Evolutionary conservation across 352 stramenopile genomes (phyloP).

Genomic region (Discostella stelligera): DNA sequence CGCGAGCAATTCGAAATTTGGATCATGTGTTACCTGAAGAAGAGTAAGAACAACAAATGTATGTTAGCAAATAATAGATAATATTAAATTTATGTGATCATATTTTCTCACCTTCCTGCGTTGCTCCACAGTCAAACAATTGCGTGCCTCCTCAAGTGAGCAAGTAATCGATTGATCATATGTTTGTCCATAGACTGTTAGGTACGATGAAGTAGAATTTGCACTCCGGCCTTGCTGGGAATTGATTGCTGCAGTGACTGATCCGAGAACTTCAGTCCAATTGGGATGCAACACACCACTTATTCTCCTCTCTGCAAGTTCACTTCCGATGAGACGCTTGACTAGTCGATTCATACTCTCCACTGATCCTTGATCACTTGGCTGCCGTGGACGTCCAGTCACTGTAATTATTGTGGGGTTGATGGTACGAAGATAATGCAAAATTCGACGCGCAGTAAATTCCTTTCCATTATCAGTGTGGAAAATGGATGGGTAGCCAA

Average conservation of each 20-base stretch:
- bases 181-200: neutral
- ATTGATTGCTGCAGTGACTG: neutral
- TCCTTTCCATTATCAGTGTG: conserved; percentile 21
- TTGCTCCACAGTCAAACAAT: neutral
- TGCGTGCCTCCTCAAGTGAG: neutral
- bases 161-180: neutral
- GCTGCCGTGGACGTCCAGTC: neutral
- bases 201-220: neutral
- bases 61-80: no score
- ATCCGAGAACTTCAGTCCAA: neutral
- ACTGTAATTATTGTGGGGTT: neutral
- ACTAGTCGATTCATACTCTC: neutral
- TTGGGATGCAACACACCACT: neutral
- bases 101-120: neutral
- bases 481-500: conserved; percentile 16
- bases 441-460: conserved; percentile 1
- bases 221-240: no score
- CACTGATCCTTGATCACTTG: neutral
- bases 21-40: neutral
- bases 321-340: neutral
- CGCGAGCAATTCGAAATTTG: neutral
- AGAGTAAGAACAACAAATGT: no score
- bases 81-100: neutral
- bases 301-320: neutral
- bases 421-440: neutral